phyloP scores from a whole-genome alignment of 2,329 filamentous ascomycete genomes.

The Fusarium sp. region DNA sequence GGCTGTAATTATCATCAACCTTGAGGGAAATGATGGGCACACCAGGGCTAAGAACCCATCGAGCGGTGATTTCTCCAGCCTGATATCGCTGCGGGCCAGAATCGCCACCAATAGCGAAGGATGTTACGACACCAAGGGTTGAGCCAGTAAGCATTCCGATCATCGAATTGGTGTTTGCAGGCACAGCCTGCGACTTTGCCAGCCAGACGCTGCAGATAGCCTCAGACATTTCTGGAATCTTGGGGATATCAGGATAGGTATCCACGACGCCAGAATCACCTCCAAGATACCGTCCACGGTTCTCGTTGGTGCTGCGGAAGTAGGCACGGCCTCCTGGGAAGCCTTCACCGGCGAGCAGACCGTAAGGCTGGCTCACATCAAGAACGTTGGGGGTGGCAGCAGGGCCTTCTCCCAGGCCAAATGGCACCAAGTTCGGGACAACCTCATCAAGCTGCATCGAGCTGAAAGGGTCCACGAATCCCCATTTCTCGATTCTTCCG shows the following conservation, averaged over 20 bases:
- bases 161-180: slow-evolving; percentile 78
- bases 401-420: slow-evolving; percentile 82
- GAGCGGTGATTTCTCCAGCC: slow-evolving; percentile 84
- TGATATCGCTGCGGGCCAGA: slow-evolving; percentile 70
- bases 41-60: slow-evolving; percentile 91
- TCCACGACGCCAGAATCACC: slow-evolving; percentile 70
- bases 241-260: slow-evolving; percentile 79
- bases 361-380: slow-evolving; percentile 89
- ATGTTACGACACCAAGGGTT: slow-evolving; percentile 83
- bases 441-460: slow-evolving; percentile 84
- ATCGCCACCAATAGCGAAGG: slow-evolving; percentile 79
- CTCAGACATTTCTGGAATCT: slow-evolving; percentile 76
- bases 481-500: slow-evolving; percentile 85
- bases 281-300: slow-evolving; percentile 79
- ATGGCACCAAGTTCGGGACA: slow-evolving; percentile 78
- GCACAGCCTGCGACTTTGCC: slow-evolving; percentile 81
- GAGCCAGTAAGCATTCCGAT: slow-evolving; percentile 87
- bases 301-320: slow-evolving; percentile 79
- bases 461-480: slow-evolving; percentile 78
- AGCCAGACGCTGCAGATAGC: slow-evolving; percentile 88
- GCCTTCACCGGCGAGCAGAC: slow-evolving; percentile 86
- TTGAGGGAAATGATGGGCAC: slow-evolving; percentile 89
- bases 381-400: slow-evolving; percentile 86
- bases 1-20: slow-evolving; percentile 85
- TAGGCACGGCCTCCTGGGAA: slow-evolving; percentile 85